Evolutionary conservation across 495 filamentous ascomycete species (phyloP).

Genomic region (Neurospora sublineolata): DNA sequence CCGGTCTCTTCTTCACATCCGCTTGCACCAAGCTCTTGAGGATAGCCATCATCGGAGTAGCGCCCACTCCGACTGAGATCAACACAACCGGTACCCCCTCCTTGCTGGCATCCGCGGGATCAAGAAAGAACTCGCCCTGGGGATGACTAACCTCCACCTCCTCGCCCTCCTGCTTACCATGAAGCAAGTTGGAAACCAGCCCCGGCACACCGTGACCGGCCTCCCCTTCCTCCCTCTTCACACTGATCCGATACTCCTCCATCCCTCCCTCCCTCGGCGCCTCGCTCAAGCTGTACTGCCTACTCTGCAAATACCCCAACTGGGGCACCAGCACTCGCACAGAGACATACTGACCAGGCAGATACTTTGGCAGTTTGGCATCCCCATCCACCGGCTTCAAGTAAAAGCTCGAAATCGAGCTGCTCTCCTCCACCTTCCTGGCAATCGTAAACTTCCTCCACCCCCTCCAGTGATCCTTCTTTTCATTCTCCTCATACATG

Average conservation of each 20-base stretch:
- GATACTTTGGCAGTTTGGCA: slow-evolving; percentile 43
- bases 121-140: slow-evolving; percentile 55
- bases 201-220: slow-evolving; percentile 35
- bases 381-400: slow-evolving; percentile 48
- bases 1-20: slow-evolving; percentile 28
- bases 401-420: slow-evolving; percentile 53
- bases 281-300: slow-evolving; percentile 64
- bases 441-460: slow-evolving; percentile 58
- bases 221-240: slow-evolving; percentile 50
- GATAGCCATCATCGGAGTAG: slow-evolving; percentile 56
- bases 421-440: slow-evolving; percentile 47
- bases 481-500: slow-evolving; percentile 44
- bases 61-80: slow-evolving; percentile 57
- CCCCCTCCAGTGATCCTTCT: slow-evolving; percentile 39
- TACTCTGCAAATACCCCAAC: slow-evolving; percentile 47
- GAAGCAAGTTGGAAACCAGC: slow-evolving; percentile 58
- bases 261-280: slow-evolving; percentile 28
- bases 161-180: slow-evolving; percentile 49
- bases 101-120: slow-evolving; percentile 26
- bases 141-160: slow-evolving; percentile 55
- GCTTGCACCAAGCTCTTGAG: slow-evolving; percentile 38
- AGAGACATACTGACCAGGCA: slow-evolving; percentile 61
- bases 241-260: slow-evolving; percentile 56
- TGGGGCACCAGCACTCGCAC: slow-evolving; percentile 46
- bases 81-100: slow-evolving; percentile 45